Evolutionary conservation across 176 grass and related monocot species (phyloP).

Genomic region (Rhynchospora breviuscula): DNA sequence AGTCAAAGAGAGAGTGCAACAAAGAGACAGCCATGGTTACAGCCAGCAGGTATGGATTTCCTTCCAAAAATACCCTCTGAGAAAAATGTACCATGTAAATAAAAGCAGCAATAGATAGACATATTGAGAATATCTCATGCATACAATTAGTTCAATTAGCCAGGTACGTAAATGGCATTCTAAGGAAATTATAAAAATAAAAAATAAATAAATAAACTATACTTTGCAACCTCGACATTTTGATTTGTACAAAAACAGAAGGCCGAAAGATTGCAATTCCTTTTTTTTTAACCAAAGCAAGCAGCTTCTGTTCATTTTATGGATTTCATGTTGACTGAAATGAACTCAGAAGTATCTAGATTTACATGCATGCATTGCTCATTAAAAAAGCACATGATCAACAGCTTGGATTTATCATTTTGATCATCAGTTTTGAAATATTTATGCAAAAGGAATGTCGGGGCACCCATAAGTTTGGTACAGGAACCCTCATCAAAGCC

Average conservation of each 20-base stretch:
- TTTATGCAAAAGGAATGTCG: not conserved
- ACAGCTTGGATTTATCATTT: not conserved
- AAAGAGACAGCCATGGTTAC: constrained; percentile 85
- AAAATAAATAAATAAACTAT: not conserved
- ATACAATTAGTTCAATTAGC: not conserved
- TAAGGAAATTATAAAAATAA: not conserved
- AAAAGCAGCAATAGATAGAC: constrained; percentile 8
- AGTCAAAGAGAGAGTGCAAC: constrained; percentile 95
- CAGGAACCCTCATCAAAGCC: not conserved
- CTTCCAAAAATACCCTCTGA: constrained; percentile 98
- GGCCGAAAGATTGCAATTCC: not conserved
- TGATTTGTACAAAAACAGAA: not conserved
- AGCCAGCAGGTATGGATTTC: constrained; percentile 81
- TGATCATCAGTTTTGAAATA: not conserved
- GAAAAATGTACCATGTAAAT: constrained; percentile 4
- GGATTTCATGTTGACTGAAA: not conserved
- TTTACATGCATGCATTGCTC: not conserved
- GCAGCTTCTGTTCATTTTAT: not conserved
- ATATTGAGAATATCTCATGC: not conserved
- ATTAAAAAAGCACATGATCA: not conserved
- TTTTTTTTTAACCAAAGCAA: not conserved
- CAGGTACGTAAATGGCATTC: constrained; percentile 11
- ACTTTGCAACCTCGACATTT: not conserved
- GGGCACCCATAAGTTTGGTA: not conserved
- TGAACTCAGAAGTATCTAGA: not conserved